A percentile compares a stretch with the other conserved stretches of the same genome.
Evolutionary conservation across 208 protist species (phyloP).

Genomic region (Trypanosomatidae sp.): DNA sequence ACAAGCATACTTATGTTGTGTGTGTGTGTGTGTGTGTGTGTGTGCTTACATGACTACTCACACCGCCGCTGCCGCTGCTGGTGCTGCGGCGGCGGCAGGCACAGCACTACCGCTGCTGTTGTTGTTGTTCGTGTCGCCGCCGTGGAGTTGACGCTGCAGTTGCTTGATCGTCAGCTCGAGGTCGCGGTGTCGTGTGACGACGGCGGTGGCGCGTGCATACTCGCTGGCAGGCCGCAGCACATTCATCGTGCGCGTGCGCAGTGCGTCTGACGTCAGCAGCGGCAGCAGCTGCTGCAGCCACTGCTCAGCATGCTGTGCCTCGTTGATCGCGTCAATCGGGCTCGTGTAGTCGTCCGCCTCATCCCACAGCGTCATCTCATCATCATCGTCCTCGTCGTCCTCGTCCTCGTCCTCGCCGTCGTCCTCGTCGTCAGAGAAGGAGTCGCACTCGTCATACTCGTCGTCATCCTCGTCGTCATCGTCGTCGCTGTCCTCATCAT

Average conservation of each 20-base stretch:
- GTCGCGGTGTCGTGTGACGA: too few species aligned
- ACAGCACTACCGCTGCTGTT: too few species aligned
- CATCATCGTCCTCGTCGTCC: constrained; percentile 18
- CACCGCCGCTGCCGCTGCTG: too few species aligned
- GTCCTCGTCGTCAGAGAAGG: constrained; percentile 20
- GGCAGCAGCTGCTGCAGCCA: constrained; percentile 10
- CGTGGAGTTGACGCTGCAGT: too few species aligned
- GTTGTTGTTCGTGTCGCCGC: too few species aligned
- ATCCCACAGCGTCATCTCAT: constrained; percentile 15
- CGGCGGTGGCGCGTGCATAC: constrained; percentile 25
- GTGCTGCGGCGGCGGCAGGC: too few species aligned
- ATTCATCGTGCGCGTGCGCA: background rate
- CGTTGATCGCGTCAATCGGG: constrained; percentile 80
- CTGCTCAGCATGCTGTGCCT: constrained; percentile 39
- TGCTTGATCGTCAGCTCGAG: too few species aligned
- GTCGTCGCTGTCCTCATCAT: constrained; percentile 31
- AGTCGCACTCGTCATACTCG: constrained; percentile 17
- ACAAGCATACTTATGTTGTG: too few species aligned
- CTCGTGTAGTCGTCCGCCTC: constrained; percentile 81
- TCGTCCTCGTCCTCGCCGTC: constrained; percentile 19
- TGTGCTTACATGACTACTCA: too few species aligned
- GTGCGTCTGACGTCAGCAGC: constrained; percentile 7
- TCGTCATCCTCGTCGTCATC: constrained; percentile 28
- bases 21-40: too few species aligned
- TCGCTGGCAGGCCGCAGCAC: constrained; percentile 16